phyloP scores from a whole-genome alignment of 2,329 filamentous ascomycete species.

The Colletotrichum neosansevieriae region DNA sequence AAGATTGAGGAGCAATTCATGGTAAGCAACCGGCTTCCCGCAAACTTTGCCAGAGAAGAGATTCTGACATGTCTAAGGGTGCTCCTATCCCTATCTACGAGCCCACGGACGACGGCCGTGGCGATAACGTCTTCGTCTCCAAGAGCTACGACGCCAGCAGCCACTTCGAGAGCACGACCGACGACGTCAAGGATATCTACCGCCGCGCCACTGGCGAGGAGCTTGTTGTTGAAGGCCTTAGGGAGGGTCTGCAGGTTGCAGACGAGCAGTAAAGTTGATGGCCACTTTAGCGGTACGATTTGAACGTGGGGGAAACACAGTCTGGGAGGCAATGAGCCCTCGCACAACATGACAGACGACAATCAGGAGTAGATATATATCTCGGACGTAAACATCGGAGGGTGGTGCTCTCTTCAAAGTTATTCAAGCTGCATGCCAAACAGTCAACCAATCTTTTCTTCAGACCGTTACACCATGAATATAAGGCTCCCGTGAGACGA shows the following conservation, averaged over 20 bases:
- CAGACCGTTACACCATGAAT: neutral
- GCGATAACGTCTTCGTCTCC: constrained; percentile 95
- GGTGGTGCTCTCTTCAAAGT: constrained; percentile 31
- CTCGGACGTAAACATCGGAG: constrained; percentile 34
- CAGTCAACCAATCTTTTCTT: constrained; percentile 1
- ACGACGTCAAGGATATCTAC: constrained; percentile 97
- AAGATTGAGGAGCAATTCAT: constrained; percentile 98
- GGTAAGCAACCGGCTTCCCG: constrained; percentile 58
- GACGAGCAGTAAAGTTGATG: constrained; percentile 66
- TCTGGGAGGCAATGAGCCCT: constrained; percentile 34
- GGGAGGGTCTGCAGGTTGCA: constrained; percentile 81
- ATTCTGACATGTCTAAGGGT: constrained; percentile 58
- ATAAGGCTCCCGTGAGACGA: too few species aligned
- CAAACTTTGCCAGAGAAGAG: neutral
- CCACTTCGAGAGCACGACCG: constrained; percentile 93
- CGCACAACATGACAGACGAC: constrained; percentile 30
- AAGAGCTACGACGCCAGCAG: constrained; percentile 98
- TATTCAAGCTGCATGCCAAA: constrained; percentile 29
- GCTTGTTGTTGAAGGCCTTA: constrained; percentile 86
- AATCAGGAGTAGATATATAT: constrained; percentile 35
- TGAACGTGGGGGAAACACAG: constrained; percentile 19
- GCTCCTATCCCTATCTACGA: constrained; percentile 94
- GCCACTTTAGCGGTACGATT: constrained; percentile 4
- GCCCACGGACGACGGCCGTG: constrained; percentile 83
- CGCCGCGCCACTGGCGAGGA: constrained; percentile 84